Evolutionary conservation across 2,329 filamentous ascomycete species (phyloP).

Genomic region (Aaosphaeria arxii): DNA sequence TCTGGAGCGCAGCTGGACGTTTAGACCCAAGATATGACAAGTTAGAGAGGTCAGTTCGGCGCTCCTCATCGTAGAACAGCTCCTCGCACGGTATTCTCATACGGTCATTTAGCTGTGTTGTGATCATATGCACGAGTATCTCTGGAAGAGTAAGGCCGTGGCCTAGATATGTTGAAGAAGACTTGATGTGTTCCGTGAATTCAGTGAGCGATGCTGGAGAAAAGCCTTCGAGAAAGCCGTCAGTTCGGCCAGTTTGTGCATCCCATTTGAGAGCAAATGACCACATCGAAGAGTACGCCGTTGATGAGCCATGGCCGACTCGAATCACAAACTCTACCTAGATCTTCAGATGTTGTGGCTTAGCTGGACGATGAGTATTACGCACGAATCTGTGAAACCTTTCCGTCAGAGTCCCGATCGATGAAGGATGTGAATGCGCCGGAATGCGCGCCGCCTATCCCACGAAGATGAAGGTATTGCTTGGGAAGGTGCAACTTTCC

Average conservation of each 20-base stretch:
- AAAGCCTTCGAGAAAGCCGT: slow-evolving; percentile 2
- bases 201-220: background rate
- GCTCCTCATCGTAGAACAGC: slow-evolving; percentile 2
- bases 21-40: background rate
- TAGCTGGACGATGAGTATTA: background rate
- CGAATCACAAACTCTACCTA: slow-evolving; percentile 2
- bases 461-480: slow-evolving; percentile 5
- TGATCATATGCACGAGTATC: slow-evolving; percentile 5
- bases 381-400: slow-evolving; percentile 2
- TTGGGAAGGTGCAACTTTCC: background rate
- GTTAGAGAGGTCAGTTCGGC: background rate
- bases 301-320: background rate
- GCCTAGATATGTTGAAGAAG: background rate
- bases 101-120: slow-evolving; percentile 1
- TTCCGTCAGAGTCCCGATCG: background rate
- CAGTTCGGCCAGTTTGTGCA: background rate
- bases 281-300: background rate
- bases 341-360: background rate
- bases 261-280: slow-evolving; percentile 1
- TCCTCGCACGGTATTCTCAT: slow-evolving; percentile 4
- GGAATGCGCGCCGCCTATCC: background rate
- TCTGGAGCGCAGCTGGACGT: background rate
- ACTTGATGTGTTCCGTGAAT: background rate
- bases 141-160: slow-evolving; percentile 4
- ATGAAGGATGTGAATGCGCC: slow-evolving; percentile 1